These are phyloP conservation scores for Picea glauca DNA, from an alignment of 75 land plant species.

Conservation along the genomic window DNA sequence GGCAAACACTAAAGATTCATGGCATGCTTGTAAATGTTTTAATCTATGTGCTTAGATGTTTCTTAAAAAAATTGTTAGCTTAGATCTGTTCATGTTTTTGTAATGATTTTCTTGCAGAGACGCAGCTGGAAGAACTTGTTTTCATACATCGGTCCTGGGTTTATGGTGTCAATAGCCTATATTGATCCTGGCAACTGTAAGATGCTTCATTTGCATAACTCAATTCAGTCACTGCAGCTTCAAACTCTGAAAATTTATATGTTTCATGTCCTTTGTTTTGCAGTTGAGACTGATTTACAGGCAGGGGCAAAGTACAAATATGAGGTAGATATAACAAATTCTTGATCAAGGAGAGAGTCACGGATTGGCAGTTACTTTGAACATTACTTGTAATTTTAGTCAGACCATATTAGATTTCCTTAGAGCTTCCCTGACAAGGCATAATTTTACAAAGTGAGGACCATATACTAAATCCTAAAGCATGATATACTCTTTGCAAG, in stretches of 20 bases:
- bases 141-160: constrained; percentile 92
- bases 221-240: background rate
- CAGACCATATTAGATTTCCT: background rate
- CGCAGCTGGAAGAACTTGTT: constrained; percentile 75
- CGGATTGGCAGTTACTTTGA: background rate
- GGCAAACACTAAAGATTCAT: too few species aligned
- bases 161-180: constrained; percentile 92
- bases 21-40: too few species aligned
- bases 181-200: constrained; percentile 98
- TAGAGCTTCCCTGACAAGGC: background rate
- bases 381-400: background rate
- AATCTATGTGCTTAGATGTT: too few species aligned
- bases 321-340: constrained; percentile 34
- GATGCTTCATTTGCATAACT: background rate
- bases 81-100: too few species aligned
- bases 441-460: background rate
- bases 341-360: background rate
- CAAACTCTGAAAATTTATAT: background rate
- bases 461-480: background rate
- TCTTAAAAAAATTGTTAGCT: too few species aligned
- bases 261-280: constrained; percentile 4
- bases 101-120: too few species aligned
- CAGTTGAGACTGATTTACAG: constrained; percentile 89
- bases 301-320: constrained; percentile 85
- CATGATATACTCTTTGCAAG: background rate